These are phyloP conservation scores for Talaromyces ruber DNA, from an alignment of 495 filamentous ascomycete genomes.

Conservation along the genomic window DNA sequence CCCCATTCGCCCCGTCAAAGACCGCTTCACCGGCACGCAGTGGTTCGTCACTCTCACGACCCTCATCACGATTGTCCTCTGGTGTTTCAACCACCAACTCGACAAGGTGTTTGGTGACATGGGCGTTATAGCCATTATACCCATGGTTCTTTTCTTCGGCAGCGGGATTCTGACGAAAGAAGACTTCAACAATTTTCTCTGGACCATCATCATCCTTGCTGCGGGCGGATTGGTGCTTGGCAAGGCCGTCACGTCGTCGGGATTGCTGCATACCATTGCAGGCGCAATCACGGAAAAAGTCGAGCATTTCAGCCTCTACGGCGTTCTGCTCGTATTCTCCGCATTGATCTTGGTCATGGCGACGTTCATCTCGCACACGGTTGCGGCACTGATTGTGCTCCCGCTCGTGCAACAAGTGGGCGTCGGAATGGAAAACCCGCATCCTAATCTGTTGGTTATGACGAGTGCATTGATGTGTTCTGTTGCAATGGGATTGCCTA, in stretches of 20 bases:
- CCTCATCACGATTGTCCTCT: conserved; percentile 77
- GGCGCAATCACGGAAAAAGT: conserved; percentile 61
- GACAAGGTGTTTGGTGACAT: conserved; percentile 89
- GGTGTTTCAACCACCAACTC: conserved; percentile 87
- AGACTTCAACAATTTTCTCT: conserved; percentile 99
- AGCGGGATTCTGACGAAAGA: conserved; percentile 97
- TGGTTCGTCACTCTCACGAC: conserved; percentile 88
- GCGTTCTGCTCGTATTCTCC: conserved; percentile 79
- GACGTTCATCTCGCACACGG: conserved; percentile 96
- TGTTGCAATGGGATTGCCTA: conserved; percentile 83
- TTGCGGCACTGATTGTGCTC: conserved; percentile 90
- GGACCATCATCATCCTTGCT: conserved; percentile 99
- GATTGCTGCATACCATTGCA: conserved; percentile 86
- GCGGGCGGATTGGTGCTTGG: conserved; percentile 89
- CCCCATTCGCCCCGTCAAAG: conserved; percentile 79
- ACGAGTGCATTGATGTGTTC: conserved; percentile 59
- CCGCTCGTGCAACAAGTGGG: conserved; percentile 85
- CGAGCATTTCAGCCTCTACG: conserved; percentile 74
- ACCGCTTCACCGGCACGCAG: conserved; percentile 80
- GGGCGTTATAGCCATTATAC: conserved; percentile 96
- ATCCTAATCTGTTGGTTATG: conserved; percentile 95
- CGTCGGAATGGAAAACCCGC: conserved; percentile 72
- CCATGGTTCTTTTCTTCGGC: conserved; percentile 92
- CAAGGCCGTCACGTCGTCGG: conserved; percentile 89
- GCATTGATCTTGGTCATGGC: conserved; percentile 84